These are phyloP conservation scores for Kernera saxatilis DNA, from an alignment of 345 rosid species.

Conservation along the genomic window DNA sequence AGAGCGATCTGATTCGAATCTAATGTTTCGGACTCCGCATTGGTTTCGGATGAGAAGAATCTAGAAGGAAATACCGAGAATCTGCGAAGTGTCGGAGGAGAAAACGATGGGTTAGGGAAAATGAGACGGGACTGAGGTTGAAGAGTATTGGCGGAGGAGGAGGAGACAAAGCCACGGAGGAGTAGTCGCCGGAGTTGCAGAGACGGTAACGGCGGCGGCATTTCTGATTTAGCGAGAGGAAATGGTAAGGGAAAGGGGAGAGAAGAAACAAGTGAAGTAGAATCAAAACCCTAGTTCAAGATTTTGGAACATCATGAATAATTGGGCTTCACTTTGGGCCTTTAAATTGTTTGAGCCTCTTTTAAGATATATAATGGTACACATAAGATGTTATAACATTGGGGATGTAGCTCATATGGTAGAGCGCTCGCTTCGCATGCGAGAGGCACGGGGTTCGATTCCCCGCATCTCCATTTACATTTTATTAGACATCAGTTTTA, in stretches of 20 bases:
- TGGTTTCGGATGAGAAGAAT: constrained; percentile 37
- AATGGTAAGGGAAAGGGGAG: neutral
- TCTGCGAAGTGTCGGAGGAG: constrained; percentile 13
- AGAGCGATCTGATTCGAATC: constrained; percentile 41
- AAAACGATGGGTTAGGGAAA: neutral
- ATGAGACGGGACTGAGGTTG: constrained; percentile 8
- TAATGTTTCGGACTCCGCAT: constrained; percentile 19
- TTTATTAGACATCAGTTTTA: no score
- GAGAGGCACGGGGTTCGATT: constrained; percentile 99
- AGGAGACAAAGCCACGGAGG: constrained; percentile 18
- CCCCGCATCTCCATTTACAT: constrained; percentile 88
- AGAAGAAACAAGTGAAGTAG: neutral
- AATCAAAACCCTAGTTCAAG: constrained; percentile 18
- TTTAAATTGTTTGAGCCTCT: neutral
- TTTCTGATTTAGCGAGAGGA: constrained; percentile 19
- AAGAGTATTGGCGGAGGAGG: constrained; percentile 13
- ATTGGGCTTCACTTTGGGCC: constrained; percentile 7
- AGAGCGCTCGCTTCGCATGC: constrained; percentile 99
- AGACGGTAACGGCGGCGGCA: constrained; percentile 55
- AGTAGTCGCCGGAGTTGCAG: constrained; percentile 52
- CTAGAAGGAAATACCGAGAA: constrained; percentile 22
- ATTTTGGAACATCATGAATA: neutral
- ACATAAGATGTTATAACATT: no score
- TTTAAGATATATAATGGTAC: no score
- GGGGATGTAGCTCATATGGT: constrained; percentile 37